Base-by-base conservation (phyloP, 2,329 filamentous ascomycete genomes). In the Scytalidium sp. region DNA sequence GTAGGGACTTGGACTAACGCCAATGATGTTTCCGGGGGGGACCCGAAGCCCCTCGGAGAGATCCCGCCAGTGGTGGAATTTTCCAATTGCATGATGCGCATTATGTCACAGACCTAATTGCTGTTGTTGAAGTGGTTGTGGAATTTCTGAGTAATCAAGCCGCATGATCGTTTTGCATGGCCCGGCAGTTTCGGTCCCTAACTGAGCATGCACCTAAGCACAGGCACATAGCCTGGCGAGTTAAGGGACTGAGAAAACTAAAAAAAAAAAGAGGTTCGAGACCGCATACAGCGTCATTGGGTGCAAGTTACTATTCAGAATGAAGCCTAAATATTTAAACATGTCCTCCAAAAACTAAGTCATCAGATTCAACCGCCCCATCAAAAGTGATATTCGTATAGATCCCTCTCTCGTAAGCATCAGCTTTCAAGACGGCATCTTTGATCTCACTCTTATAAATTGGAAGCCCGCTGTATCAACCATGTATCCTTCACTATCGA, bases 41-140 rank as follows among this genome's bases (percentile, higher is more conserved):
- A n/a, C n/a, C n/a, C n/a, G n/a, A n/a, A n/a, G n/a, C n/a, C 25
- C 13, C 25, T 27, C 25, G 25, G 25, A 27, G 25, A 27, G 13
- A 27, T 7, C 25, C 13, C 7, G n/a, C n/a, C n/a, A n/a, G n/a
- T n/a, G n/a, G n/a, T n/a, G n/a, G n/a, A n/a, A n/a, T n/a, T n/a
- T n/a, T n/a, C n/a, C n/a, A n/a, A n/a, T n/a, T 29, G 25, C 25
- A 29, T 29, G 7, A 29, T 13, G 25, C 25, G 13, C 8, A 7
- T 29, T 13, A 29, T 29, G 8, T 36, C 15, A n/a, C 32, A 36
- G 32, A 6, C 17, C 4, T 9, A 7, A 36, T 15, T 46, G 7
- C 11, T 22, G n/a, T 64, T 62, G 1, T 65, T 74, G 4, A 15
- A n/a, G 11, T 5, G 5, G 13, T n/a, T 9, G 4, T 15, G 6